These are phyloP conservation scores for Hsuehochloa calcarea DNA, from an alignment of 176 grass and related monocot species.

Conservation along the genomic window DNA sequence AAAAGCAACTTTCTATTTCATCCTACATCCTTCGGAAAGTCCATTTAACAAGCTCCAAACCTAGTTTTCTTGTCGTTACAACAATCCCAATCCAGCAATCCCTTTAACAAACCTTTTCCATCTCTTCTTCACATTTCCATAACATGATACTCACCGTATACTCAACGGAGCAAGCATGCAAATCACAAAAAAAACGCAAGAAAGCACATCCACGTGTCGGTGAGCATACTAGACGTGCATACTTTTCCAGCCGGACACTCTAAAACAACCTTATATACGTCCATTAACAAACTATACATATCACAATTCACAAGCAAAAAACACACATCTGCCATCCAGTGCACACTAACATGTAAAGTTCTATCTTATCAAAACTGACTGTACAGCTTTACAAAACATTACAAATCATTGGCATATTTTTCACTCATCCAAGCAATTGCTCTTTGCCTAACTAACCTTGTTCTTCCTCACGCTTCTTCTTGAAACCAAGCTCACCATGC, in stretches of 20 bases:
- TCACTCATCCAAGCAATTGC: neutral
- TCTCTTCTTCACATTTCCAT: neutral
- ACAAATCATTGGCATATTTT: neutral
- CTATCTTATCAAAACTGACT: neutral
- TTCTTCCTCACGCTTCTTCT: neutral
- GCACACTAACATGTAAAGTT: neutral
- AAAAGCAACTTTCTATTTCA: neutral
- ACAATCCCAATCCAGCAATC: neutral
- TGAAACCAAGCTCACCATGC: neutral
- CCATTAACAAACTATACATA: neutral
- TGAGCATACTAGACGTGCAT: neutral
- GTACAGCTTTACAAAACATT: neutral
- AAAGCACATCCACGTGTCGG: neutral
- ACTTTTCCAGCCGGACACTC: neutral
- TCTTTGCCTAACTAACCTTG: neutral
- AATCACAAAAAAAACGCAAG: neutral
- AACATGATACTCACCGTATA: neutral
- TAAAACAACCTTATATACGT: neutral
- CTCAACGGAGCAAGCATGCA: neutral
- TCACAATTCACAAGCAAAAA: neutral
- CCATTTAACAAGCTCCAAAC: neutral
- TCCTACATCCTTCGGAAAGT: neutral
- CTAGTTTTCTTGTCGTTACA: neutral
- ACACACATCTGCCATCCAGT: neutral
- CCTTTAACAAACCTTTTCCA: neutral